A percentile compares a stretch with the other conserved stretches of the same genome.
Conservation (phyloP, 2,329 filamentous ascomycete genomes). For the Sporothrix luriei region DNA sequence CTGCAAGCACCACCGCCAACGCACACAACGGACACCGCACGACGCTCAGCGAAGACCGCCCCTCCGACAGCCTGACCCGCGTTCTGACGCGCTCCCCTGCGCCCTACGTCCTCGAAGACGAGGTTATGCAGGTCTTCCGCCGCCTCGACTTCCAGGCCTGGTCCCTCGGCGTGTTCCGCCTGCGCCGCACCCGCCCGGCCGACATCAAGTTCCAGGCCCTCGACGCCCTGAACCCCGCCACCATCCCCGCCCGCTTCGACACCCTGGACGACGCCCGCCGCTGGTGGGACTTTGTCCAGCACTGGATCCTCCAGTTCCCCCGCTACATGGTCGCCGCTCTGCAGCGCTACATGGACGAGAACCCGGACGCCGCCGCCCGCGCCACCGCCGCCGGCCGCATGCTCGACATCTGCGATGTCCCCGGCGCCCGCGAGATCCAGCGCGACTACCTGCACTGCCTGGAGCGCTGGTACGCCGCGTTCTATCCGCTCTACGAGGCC, state of each 20-base stretch:
- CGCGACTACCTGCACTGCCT: constrained; percentile 46
- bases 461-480: constrained; percentile 47
- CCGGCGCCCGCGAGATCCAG: constrained; percentile 34
- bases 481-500: constrained; percentile 44
- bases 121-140: constrained; percentile 41
- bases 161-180: constrained; percentile 37
- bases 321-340: constrained; percentile 36
- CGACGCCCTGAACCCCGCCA: constrained; percentile 31
- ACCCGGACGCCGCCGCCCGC: constrained; percentile 25
- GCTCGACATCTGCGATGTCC: constrained; percentile 35
- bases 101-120: constrained; percentile 39
- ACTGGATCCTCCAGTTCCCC: constrained; percentile 39
- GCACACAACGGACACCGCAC: not conserved
- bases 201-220: constrained; percentile 33
- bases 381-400: constrained; percentile 23
- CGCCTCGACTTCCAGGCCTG: constrained; percentile 41
- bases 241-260: constrained; percentile 37
- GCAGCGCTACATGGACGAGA: constrained; percentile 30
- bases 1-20: not conserved
- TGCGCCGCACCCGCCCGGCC: constrained; percentile 31
- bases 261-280: constrained; percentile 38
- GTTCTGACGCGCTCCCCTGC: constrained; percentile 33
- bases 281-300: constrained; percentile 42
- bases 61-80: constrained; percentile 15
- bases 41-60: constrained; percentile 1